Evolutionary conservation across 2,329 filamentous ascomycete genomes (phyloP), one percentile per base, ranked within the genome.

Genomic region (Fusarium sp.): DNA sequence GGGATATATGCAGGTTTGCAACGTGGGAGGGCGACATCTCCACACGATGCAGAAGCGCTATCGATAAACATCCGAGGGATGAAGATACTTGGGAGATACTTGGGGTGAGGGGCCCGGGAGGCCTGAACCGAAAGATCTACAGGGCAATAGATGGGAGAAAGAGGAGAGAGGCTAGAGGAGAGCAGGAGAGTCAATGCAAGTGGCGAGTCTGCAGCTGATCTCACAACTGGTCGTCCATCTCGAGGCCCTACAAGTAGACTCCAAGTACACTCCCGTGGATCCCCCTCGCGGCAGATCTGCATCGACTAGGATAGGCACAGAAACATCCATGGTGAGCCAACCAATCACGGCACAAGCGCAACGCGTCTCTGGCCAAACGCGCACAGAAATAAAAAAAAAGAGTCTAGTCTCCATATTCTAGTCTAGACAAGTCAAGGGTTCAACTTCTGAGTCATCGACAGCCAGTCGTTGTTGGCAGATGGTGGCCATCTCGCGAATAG

Each of bases 61-160:
- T 74, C 72, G 72, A 74, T 74, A 74, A 67, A 70, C 70, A 68
- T 54, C 61, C 59, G 57, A 56, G 40, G 56, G 46, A 37, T n/a
- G 30, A 19, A 43, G 49, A 40, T 60, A 72, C 66, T 27, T 65
- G 19, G 0, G 25, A 14, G 41, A 32, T 64, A 72, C 65, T 57
- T 67, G 51, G 1, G 15, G 15, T 15, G 30, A 51, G 37, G 45
- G 41, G 49, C 50, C 44, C 43, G 48, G 66, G 62, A 67, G 62
- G 45, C 47, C 53, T 68, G 65, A 63, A 33, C 49, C 44, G 45
- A 49, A 56, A 35, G 45, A 62, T 51, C 32, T 48, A 55, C 23
- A 35, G 51, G 13, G 32, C 15, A 49, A 23, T 23, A 63, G 62
- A 57, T 65, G 55, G 46, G 58, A 44, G 67, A 4, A 27, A 27